phyloP scores from a whole-genome alignment of 192 early-diverging fungal genomes.

The Cladochytrium replicatum region DNA sequence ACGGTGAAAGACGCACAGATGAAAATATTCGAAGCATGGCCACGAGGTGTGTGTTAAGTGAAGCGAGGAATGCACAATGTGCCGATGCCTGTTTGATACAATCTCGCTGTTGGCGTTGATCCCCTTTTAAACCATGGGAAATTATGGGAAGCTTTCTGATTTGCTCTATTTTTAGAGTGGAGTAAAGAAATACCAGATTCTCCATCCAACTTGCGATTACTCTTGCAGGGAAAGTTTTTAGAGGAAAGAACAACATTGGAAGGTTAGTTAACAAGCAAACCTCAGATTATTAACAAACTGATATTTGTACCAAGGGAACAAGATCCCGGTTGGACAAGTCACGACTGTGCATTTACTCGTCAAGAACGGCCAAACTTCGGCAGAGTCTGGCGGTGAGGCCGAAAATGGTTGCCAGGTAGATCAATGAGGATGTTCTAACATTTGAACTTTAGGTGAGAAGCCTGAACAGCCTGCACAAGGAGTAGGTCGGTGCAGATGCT shows the following conservation, averaged over 20 bases:
- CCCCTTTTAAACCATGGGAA: too few relatives aligned
- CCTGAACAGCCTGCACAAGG: too few relatives aligned
- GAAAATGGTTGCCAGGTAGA: too few relatives aligned
- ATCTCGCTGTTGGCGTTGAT: too few relatives aligned
- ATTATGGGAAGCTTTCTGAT: too few relatives aligned
- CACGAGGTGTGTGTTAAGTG: slow-evolving; percentile 12
- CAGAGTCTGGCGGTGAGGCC: too few relatives aligned
- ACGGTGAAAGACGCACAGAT: slow-evolving; percentile 18
- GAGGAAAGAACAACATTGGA: slow-evolving; percentile 16
- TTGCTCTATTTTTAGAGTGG: slow-evolving; percentile 20
- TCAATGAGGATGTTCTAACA: too few relatives aligned
- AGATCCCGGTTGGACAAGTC: slow-evolving; percentile 25
- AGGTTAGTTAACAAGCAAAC: slow-evolving; percentile 5
- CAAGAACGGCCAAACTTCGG: slow-evolving; percentile 20
- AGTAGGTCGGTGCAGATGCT: too few relatives aligned
- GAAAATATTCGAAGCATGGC: slow-evolving; percentile 24
- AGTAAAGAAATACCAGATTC: slow-evolving; percentile 25
- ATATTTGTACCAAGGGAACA: slow-evolving; percentile 9
- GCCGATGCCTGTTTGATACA: slow-evolving; percentile 7
- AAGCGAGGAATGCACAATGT: background rate
- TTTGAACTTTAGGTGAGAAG: too few relatives aligned
- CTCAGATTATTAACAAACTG: background rate
- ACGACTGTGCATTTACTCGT: slow-evolving; percentile 33
- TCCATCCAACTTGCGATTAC: slow-evolving; percentile 15
- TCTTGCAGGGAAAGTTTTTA: slow-evolving; percentile 33